Evolutionary conservation across 1,139 yeast species (phyloP).

Genomic region (Entelexis sorbosivorans): DNA sequence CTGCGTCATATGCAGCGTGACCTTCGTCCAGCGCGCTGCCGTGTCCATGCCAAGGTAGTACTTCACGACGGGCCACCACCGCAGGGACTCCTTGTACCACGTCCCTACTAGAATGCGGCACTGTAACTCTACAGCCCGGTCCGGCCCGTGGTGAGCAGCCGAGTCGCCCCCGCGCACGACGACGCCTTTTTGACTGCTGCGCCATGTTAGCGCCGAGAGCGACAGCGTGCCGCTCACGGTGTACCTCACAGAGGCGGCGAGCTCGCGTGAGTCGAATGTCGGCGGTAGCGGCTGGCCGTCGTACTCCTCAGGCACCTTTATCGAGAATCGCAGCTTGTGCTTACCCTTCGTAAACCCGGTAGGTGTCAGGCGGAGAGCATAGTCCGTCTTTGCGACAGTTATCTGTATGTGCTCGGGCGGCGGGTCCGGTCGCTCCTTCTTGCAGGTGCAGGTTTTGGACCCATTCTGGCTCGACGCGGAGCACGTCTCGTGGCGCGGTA

Average conservation of each 20-base stretch:
- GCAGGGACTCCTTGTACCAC: background rate
- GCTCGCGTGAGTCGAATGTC: background rate
- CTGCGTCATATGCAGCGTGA: background rate
- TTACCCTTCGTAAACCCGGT: background rate
- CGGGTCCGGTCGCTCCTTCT: too few species aligned
- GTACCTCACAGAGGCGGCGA: background rate
- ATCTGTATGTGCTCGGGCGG: too few species aligned
- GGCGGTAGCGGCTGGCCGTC: background rate
- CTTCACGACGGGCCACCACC: background rate
- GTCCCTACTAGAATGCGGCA: background rate
- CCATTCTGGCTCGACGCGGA: too few species aligned
- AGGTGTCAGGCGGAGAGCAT: background rate
- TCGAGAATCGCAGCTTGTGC: background rate
- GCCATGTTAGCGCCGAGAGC: background rate
- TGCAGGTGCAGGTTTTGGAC: too few species aligned
- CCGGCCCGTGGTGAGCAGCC: too few species aligned
- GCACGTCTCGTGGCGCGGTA: too few species aligned
- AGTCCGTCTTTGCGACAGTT: too few species aligned
- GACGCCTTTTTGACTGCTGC: background rate
- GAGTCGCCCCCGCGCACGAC: background rate
- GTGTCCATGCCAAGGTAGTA: background rate
- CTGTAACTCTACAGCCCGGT: background rate
- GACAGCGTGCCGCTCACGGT: background rate
- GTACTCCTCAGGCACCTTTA: background rate
- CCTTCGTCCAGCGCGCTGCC: background rate